Evolutionary conservation across 73 alveolate species (phyloP).

Genomic region (Effrenium voratum): DNA sequence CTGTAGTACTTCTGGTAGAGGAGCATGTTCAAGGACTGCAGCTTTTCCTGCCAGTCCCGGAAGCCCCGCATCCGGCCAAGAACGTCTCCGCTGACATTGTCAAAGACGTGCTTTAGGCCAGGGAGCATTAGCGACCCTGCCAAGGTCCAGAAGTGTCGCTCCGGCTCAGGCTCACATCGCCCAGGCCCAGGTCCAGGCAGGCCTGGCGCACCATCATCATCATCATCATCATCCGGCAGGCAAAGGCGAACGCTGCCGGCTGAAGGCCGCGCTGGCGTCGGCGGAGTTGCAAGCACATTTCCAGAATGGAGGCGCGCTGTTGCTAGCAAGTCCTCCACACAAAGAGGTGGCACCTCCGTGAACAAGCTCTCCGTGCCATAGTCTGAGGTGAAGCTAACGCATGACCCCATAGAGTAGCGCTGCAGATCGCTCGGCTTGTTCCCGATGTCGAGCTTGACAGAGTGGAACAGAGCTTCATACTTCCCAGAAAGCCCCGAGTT

Average conservation of each 20-base stretch:
- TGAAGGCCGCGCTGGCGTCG: background rate
- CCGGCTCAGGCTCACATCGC: background rate
- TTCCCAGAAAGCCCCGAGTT: background rate
- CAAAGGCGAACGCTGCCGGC: too few species aligned
- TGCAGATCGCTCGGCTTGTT: background rate
- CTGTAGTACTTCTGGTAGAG: slow-evolving; percentile 1
- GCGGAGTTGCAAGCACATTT: too few species aligned
- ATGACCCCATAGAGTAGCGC: background rate
- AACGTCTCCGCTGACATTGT: background rate
- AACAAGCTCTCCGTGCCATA: slow-evolving; percentile 22
- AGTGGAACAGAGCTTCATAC: slow-evolving; percentile 4
- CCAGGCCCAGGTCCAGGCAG: background rate
- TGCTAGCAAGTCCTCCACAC: background rate
- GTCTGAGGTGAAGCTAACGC: background rate
- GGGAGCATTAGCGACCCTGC: background rate
- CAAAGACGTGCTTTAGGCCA: background rate
- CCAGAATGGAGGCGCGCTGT: background rate
- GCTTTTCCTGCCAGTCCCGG: slow-evolving; percentile 5
- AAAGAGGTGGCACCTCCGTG: background rate
- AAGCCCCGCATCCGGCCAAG: background rate
- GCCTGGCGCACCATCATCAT: background rate
- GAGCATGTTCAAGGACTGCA: slow-evolving; percentile 1
- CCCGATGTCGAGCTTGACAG: slow-evolving; percentile 10
- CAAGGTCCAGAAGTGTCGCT: background rate
- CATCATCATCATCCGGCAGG: background rate